Percentiles rank a stretch among this genome's conserved stretches.
Conservation (phyloP, 805 yeast genomes). For the Starmerella apicola region DNA sequence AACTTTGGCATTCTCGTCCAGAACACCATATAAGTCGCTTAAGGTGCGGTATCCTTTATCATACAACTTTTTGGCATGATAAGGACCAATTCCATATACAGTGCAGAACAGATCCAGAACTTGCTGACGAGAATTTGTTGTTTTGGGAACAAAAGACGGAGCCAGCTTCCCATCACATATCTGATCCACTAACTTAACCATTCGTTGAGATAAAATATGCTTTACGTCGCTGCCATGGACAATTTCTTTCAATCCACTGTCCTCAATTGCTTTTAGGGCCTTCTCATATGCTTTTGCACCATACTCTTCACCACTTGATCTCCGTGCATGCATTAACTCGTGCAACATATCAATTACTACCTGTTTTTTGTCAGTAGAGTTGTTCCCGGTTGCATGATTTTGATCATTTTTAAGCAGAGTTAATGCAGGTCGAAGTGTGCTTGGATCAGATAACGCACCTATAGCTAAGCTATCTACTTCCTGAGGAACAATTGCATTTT, state of each 20-base stretch:
- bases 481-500: not conserved
- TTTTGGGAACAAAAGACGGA: not conserved
- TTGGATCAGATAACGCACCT: too few relatives aligned
- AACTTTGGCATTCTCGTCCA: conserved; percentile 26
- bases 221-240: conserved; percentile 31
- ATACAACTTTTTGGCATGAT: conserved; percentile 32
- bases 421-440: not conserved
- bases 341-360: conserved; percentile 26
- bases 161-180: conserved; percentile 25
- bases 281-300: conserved; percentile 33
- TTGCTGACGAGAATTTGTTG: conserved; percentile 4
- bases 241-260: conserved; percentile 17
- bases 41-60: conserved; percentile 30
- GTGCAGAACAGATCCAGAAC: conserved; percentile 29
- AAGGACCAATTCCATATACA: conserved; percentile 41
- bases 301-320: conserved; percentile 29
- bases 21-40: conserved; percentile 30
- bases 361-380: conserved; percentile 21
- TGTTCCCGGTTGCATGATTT: not conserved
- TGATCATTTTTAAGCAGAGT: not conserved
- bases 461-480: too few relatives aligned
- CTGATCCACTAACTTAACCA: conserved; percentile 37
- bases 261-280: conserved; percentile 32
- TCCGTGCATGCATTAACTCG: conserved; percentile 27
- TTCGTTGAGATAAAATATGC: conserved; percentile 31